Evolutionary conservation across 768 basidiomycete genomes (phyloP), one percentile per base, ranked within the genome.

Genomic region (Leccinum olivaceopallidum): DNA sequence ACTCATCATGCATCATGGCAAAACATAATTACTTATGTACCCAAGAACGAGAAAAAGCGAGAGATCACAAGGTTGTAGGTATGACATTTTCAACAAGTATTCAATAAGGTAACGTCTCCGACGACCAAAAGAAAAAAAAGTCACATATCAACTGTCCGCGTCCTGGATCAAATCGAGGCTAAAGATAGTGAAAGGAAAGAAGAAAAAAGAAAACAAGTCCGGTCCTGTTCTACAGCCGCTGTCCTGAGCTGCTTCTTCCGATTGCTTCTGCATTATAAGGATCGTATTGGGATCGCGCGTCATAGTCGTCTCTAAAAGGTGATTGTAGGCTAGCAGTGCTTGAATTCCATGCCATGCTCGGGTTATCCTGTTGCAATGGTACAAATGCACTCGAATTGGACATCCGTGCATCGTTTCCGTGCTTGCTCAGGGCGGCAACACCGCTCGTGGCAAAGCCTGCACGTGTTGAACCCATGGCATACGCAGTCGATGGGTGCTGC

Each of bases 381-480:
- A 88, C 77, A 67, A 90, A 90, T 37, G 87, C 82, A 63, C 85
- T 87, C 67, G 86, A 85, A 75, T 88, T 84, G 63, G 86, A 86
- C 74, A 74, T 74, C 44, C 85, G 76, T 48, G 42, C 49, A 10
- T 55, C 66, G 24, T 65, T 64, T 5, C 34, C 57, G 70, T 65
- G 58, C 71, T 63, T 65, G 61, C 59, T 67, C 42, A 66, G 63
- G 55, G 66, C 67, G 4, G 61, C 36, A 13, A 57, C 39, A 37
- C 58, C 73, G 26, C 68, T 70, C 28, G 68, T 68, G 49, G 60
- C 67, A 47, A 66, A 71, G 26, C 75, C 76, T 18, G 69, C 60
- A 5, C 67, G 67, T 22, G 69, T 67, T 20, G 77, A 56, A 36
- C 75, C 73, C 77, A 79, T 77, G 58, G 77, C 74, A 62, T 79